Evolutionary conservation across 1,284 basidiomycete genomes (phyloP), one percentile per base, ranked within the genome.

Genomic region (Cystobasidiaceae sp.): DNA sequence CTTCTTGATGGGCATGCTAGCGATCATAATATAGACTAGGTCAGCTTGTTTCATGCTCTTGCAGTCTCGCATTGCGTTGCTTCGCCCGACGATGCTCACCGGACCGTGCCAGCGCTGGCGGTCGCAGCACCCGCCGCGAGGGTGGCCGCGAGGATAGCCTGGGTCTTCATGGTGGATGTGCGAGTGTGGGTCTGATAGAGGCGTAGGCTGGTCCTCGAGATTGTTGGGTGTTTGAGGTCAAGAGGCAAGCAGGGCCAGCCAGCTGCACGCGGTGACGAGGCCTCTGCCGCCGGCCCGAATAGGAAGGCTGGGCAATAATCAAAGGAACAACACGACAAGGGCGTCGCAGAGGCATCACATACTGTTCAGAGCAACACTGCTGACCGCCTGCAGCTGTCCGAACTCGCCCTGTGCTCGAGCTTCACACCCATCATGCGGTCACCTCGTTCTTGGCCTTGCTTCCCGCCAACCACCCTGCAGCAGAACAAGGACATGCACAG

Each of bases 91-190:
- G 39, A 21, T 27, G 61, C 71, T 58, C 34, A 71, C 72, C 66
- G 58, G 68, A 69, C 67, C 2, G 71, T 66, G 58, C 65, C 69
- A 13, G 72, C 72, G 30, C 28, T 28, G 51, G 46, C 62, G 32
- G 58, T 49, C 25, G 60, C 60, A 41, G 46, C 60, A 39, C 43
- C 60, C n/a, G 54, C 27, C n/a, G 49, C 60, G 60, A 62, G 49
- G 23, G 60, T 52, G 19, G 50, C 28, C 21, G 43, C 50, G 39
- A 62, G 60, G n/a, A 62, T 41, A 25, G 45, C 45, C n/a, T 39
- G 8, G 4, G 60, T 44, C 60, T 62, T 62, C 60, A 62, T 62
- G 13, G 19, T 43, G 23, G 23, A 1, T 30, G 49, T 13, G n/a
- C n/a, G n/a, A n/a, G n/a, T n/a, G n/a, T n/a, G 45, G n/a, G 23